Evolutionary conservation across 306 rosid genomes (phyloP), one percentile per base, ranked within the genome.

Genomic region (Ammopiptanthus mongolicus): DNA sequence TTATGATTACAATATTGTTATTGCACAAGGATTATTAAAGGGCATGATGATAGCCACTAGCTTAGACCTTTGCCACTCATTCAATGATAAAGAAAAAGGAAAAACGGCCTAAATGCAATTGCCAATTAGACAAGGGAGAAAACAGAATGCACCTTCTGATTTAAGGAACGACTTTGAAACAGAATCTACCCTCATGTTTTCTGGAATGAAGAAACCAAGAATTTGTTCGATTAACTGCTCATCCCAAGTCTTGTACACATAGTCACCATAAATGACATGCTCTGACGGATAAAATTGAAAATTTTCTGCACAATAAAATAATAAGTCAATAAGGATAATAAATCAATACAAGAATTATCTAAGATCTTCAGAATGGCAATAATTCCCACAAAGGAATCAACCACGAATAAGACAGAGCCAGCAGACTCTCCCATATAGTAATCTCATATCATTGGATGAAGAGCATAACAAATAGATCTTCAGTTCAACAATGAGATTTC

Each of bases 121-220:
- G 60, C 62, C 39, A 52, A 52, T 31, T 73, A 60, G 69, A 81
- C 44, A 65, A 81, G 44, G 63, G 28, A 59, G 47, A 59, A 22
- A 29, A 31, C 42, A 18, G n/a, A 79, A 75, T 8, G 23, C 77
- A 90, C 99, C 96, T 87, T 87, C 84, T 22, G 86, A 76, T 65
- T 79, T 82, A 5, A 39, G 81, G 72, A 85, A 83, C 69, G 85
- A 82, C 85, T 90, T 92, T 47, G 99, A 91, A 41, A 90, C 81
- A 70, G 87, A 88, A 78, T 92, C 99, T 70, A 91, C 62, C 81
- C 99, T 88, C 99, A 95, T 95, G 87, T 95, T 90, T 76, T 95
- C 96, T 7, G 99, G 97, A 63, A 87, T 76, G 37, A 95, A 88
- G 86, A 90, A 91, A 84, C 87, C 86, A 89, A 89, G 88, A 82